Evolutionary conservation across 1,139 yeast species (phyloP), one percentile per base, ranked within the genome.

Genomic region (Meyerozyma guilliermondii): DNA sequence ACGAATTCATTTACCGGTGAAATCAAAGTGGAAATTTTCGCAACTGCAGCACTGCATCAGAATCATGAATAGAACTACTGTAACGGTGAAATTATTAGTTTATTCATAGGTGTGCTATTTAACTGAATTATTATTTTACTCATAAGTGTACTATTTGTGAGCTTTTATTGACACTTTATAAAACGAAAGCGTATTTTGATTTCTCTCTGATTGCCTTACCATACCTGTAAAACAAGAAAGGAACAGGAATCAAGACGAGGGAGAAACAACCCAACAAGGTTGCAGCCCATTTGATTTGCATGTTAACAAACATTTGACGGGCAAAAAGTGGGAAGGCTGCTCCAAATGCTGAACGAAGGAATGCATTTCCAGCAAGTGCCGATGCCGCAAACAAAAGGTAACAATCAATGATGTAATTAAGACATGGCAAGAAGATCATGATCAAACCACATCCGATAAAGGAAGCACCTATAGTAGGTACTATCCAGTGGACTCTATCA

Each of bases 281-380:
- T 43, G 88, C 84, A 4, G 95, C 95, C 92, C 94, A 89, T 58
- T 85, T 81, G 40, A 80, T 77, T 29, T 88, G 83, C 79, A 89
- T 74, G 50, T 74, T 76, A 13, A 69, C 62, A 63, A 88, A 87
- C 96, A 89, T 81, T 58, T 74, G 83, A 23, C 72, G 66, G 3
- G 83, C 78, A 28, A 43, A 43, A 45, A 75, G 68, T 35, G 81
- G 75, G 60, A 75, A 69, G 5, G 67, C 73, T 38, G 76, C 80
- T 35, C 79, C 80, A 56, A 75, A 74, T 13, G 72, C 63, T 2
- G 87, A 80, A 71, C 89, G 77, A 50, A 83, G 60, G 54, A 89
- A 81, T 0, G 96, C 81, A 59, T 87, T 87, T 11, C 85, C 96
- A 5, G 97, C 96, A 51, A 89, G 71, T 1, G 96, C 96, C 22